Base-by-base conservation (phyloP, 805 yeast genomes). In the Myxozyma neotropica region DNA sequence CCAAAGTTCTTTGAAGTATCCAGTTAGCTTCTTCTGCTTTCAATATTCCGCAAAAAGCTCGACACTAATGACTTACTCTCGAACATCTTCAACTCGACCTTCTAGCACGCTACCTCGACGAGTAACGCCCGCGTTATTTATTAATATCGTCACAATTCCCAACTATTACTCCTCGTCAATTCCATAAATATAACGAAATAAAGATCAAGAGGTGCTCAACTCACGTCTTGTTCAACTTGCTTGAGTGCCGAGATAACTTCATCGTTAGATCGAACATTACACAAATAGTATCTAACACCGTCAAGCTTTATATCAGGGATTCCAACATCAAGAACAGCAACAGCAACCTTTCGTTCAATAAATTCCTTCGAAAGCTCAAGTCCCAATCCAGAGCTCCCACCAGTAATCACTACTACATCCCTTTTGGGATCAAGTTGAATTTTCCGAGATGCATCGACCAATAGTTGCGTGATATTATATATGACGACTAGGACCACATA, bases 51-150 rank as follows among this genome's bases (percentile, higher is more conserved):
- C 3, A 27, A 17, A 39, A 10, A 5, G 15, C 3, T 2, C 6
- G 21, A 33, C 19, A 53, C 3, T 12, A 42, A n/a, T 4, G 13
- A 26, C 57, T 27, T 35, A 61, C 67, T 74, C 75, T 59, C 85
- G 85, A 60, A 93, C 82, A 50, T 86, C 89, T 0, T 77, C 81
- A 57, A 78, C 79, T 1, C 80, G 67, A 53, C 84, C 71, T 4
- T 86, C 84, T 4, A 83, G 66, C 2, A 91, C 69, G 0, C 82
- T 81, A 0, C 89, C 89, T 33, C 49, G 12, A 75, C 74, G 38
- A 13, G 86, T 78, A 12, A 90, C 80, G 0, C 89, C 98, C 0
- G 97, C 98, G 71, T 93, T 92, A 72, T 92, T 92, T 52, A 93
- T 80, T 15, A 93, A 73, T 1, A 91, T 78, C 0, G 91, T 81